These are phyloP conservation scores for Corchorus capsularis DNA, from an alignment of 345 rosid genomes.

Conservation along the genomic window DNA sequence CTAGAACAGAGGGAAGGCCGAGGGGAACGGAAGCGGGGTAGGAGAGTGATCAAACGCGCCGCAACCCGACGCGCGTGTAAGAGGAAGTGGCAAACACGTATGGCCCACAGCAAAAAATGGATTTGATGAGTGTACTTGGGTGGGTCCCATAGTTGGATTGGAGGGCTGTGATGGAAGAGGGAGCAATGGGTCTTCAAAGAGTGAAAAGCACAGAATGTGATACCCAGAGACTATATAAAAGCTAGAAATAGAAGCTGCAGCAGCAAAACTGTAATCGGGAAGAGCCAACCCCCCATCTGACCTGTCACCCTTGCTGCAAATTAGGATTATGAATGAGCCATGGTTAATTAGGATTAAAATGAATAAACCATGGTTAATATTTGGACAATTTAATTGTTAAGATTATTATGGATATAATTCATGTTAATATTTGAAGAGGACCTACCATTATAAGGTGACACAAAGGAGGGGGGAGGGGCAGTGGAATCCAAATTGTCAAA, in stretches of 20 bases:
- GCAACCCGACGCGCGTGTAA: slow-evolving; percentile 12
- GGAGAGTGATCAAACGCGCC: slow-evolving; percentile 30
- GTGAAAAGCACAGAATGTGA: background rate
- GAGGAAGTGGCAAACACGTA: slow-evolving; percentile 34
- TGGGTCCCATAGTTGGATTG: background rate
- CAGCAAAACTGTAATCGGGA: background rate
- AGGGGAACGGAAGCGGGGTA: background rate
- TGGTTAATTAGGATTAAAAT: background rate
- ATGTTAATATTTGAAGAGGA: background rate
- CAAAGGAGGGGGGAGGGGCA: background rate
- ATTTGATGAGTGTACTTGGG: slow-evolving; percentile 28
- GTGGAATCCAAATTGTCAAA: background rate
- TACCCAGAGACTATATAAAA: background rate
- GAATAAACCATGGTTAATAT: background rate
- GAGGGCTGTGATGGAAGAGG: background rate
- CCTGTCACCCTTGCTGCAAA: too few species aligned
- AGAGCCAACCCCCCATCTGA: background rate
- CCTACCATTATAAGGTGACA: background rate
- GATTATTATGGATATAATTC: background rate
- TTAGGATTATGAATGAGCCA: too few species aligned
- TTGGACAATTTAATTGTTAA: background rate
- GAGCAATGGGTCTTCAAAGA: background rate
- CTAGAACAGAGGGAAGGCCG: slow-evolving; percentile 19
- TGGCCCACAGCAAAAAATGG: slow-evolving; percentile 31
- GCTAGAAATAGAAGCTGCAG: background rate